Conservation (phyloP, 768 basidiomycete genomes). For the Kwoniella dendrophila region DNA sequence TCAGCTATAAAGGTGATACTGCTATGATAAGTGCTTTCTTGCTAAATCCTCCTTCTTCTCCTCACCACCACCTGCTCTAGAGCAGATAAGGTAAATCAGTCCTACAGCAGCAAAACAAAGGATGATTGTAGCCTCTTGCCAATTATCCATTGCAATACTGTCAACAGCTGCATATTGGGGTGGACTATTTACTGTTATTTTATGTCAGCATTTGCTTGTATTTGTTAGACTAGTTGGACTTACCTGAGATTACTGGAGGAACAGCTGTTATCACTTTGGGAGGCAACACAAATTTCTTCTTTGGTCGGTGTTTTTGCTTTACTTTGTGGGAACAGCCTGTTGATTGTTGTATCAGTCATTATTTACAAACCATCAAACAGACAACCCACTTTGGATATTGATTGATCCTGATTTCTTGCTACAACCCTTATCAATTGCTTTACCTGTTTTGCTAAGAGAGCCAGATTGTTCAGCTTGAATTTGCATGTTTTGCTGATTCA, state of each 20-base stretch:
- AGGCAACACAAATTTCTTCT: not conserved
- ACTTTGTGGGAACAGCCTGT: slow-evolving; percentile 3
- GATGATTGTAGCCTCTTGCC: slow-evolving; percentile 51
- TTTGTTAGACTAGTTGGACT: slow-evolving; percentile 1
- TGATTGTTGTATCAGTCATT: too few species aligned
- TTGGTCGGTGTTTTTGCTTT: not conserved
- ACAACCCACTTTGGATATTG: slow-evolving; percentile 23
- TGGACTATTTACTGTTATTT: not conserved
- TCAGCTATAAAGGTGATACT: too few species aligned
- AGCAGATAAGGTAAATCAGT: slow-evolving; percentile 43
- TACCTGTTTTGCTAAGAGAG: too few species aligned
- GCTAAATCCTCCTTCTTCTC: slow-evolving; percentile 24
- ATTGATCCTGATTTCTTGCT: slow-evolving; percentile 20
- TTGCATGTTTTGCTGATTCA: slow-evolving; percentile 30
- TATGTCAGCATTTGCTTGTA: not conserved
- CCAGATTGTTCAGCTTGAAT: slow-evolving; percentile 39
- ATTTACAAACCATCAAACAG: not conserved
- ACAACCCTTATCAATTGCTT: not conserved
- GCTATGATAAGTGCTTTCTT: slow-evolving; percentile 20
- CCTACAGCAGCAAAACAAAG: slow-evolving; percentile 43
- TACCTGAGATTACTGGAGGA: slow-evolving; percentile 17
- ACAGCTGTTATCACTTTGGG: not conserved
- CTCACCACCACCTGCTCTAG: slow-evolving; percentile 22
- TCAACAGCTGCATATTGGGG: slow-evolving; percentile 11
- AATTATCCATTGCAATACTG: slow-evolving; percentile 32